Conservation (phyloP, 257 asterid species). For the Solanum neorickii region DNA sequence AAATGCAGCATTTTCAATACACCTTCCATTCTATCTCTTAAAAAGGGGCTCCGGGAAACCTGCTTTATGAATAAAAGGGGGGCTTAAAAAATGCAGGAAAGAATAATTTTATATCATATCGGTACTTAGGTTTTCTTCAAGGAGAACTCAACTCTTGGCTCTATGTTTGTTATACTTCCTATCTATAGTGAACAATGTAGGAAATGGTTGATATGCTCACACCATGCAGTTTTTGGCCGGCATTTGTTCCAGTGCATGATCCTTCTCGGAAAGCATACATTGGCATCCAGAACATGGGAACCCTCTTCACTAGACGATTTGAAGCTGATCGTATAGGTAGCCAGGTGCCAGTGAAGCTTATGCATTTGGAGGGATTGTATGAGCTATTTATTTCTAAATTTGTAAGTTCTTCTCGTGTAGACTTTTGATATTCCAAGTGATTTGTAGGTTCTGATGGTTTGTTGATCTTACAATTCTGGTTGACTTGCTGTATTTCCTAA, state of each 20-base stretch:
- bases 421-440: neutral
- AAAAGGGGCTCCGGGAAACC: neutral
- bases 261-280: conserved; percentile 92
- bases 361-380: conserved; percentile 96
- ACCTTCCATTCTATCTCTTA: neutral
- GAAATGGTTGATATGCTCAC: neutral
- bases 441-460: neutral
- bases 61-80: neutral
- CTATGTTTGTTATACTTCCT: neutral
- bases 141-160: neutral
- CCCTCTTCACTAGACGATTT: conserved; percentile 87
- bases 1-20: neutral
- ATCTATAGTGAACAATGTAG: neutral
- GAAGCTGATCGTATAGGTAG: conserved; percentile 91
- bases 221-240: conserved; percentile 87
- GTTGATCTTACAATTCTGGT: neutral
- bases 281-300: conserved; percentile 96
- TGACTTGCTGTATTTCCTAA: neutral
- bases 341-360: conserved; percentile 91
- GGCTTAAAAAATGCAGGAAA: neutral
- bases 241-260: conserved; percentile 98
- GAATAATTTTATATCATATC: neutral
- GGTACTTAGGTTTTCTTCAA: neutral
- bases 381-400: conserved; percentile 86
- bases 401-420: conserved; percentile 27